These are phyloP conservation scores for Gaeumannomyces sp. DNA, from an alignment of 2,329 filamentous ascomycete genomes.

Conservation along the genomic window DNA sequence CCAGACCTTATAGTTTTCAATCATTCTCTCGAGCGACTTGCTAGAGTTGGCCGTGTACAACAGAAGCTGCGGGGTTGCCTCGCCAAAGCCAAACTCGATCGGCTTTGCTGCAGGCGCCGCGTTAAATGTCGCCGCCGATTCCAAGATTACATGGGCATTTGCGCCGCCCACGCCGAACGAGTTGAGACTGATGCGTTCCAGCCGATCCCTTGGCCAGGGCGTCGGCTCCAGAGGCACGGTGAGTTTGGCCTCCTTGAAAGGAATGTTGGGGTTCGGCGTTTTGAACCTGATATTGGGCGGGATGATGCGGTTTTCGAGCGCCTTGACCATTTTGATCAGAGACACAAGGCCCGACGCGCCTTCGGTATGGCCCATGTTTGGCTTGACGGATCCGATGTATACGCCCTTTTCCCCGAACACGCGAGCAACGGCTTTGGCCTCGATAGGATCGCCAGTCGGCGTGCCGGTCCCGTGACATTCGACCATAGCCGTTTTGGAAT, in stretches of 20 bases:
- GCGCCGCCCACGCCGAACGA: conserved; percentile 30
- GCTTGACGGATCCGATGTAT: conserved; percentile 28
- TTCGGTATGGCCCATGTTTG: conserved; percentile 38
- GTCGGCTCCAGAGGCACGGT: conserved; percentile 23
- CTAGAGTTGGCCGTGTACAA: not conserved
- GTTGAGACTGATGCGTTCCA: conserved; percentile 25
- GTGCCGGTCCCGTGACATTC: no score
- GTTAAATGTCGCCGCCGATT: conserved; percentile 4
- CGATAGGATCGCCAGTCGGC: conserved; percentile 29
- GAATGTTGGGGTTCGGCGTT: conserved; percentile 23
- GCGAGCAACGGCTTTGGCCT: conserved; percentile 26
- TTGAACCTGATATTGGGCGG: conserved; percentile 33
- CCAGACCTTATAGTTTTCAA: not conserved
- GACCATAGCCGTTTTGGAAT: no score
- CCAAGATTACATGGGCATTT: conserved; percentile 25
- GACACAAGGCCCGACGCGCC: conserved; percentile 34
- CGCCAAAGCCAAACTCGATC: no score
- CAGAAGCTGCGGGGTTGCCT: not conserved
- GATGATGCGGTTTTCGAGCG: conserved; percentile 32
- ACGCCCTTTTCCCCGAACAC: conserved; percentile 23
- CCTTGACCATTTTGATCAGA: conserved; percentile 36
- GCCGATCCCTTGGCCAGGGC: conserved; percentile 25
- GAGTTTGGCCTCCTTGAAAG: conserved; percentile 18
- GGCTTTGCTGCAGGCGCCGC: no score
- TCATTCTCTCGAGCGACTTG: not conserved